Base-by-base conservation (phyloP, 2,329 filamentous ascomycete genomes). In the Xylaria sp. region DNA sequence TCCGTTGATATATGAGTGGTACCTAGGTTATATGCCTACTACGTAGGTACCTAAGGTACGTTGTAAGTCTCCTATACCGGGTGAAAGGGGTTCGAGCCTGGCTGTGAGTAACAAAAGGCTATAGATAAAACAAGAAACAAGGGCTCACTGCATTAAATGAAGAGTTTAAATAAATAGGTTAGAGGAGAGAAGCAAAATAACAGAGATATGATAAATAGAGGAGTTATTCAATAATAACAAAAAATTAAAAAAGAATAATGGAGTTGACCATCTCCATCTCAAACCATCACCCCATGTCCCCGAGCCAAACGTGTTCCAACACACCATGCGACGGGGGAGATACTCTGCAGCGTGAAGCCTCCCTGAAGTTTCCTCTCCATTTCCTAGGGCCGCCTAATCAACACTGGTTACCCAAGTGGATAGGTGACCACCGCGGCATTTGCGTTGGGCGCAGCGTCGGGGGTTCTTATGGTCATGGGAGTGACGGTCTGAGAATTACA, bases 291-390 rank as follows among this genome's bases (percentile, higher is more conserved):
- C 82, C 84, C 87, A 89, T 85, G 80, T 79, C 86, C 86, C 85
- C 83, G 77, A 83, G 81, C 84, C 82, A 84, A 85, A 84, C 87
- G 88, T 89, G 79, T 85, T 90, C 88, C 88, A 87, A 80, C 83
- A 81, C 87, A 89, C 89, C 88, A 90, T 84, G 84, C 84, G 85
- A 89, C 86, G 88, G 88, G 87, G 87, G 86, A 87, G 84, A 88
- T 83, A 79, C 88, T 90, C 86, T 90, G 88, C 88, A 89, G 87
- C 89, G 88, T 90, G 86, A 90, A 81, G 65, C 88, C 88, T 89
- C 88, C 85, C 89, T 90, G 84, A 88, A 90, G 88, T 75, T 77
- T 90, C 75, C 82, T 87, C 86, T 87, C 86, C 88, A 89, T 86
- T 87, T 86, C 88, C 89, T 86, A 90, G 80, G 87, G 83, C 80